Percentiles rank a stretch among this genome's conserved stretches.
Evolutionary conservation across 306 rosid genomes (phyloP).

Genomic region (Hippophae rhamnoides): DNA sequence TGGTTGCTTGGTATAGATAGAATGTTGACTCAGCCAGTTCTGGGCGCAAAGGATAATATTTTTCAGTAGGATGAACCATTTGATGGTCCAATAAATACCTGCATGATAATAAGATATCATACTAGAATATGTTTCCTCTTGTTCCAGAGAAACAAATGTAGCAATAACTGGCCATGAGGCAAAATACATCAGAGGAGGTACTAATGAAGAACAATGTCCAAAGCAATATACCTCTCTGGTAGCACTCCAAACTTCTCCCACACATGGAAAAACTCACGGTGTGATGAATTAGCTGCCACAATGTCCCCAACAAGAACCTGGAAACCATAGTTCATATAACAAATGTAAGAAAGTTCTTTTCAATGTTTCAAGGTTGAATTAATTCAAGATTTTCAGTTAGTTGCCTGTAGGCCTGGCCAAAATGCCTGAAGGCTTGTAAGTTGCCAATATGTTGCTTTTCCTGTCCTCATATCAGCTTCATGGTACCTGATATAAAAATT

Average conservation of each 20-base stretch:
- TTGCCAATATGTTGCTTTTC: slow-evolving; percentile 96
- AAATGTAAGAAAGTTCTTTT: slow-evolving; percentile 22
- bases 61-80: slow-evolving; percentile 94
- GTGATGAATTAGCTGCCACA: slow-evolving; percentile 86
- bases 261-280: slow-evolving; percentile 78
- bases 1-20: slow-evolving; percentile 93
- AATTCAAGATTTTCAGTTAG: slow-evolving; percentile 18
- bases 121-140: slow-evolving; percentile 8
- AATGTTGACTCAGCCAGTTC: slow-evolving; percentile 98
- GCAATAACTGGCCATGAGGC: slow-evolving; percentile 8
- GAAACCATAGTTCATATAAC: slow-evolving; percentile 15
- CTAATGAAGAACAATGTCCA: slow-evolving; percentile 1
- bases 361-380: slow-evolving; percentile 5
- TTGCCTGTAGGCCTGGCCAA: slow-evolving; percentile 98
- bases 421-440: slow-evolving; percentile 99
- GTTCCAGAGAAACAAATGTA: slow-evolving; percentile 11
- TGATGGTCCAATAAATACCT: slow-evolving; percentile 93
- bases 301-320: slow-evolving; percentile 95
- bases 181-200: slow-evolving; percentile 1
- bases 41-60: slow-evolving; percentile 91
- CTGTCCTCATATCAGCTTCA: slow-evolving; percentile 96
- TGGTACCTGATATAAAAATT: slow-evolving; percentile 59
- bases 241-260: slow-evolving; percentile 85
- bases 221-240: slow-evolving; percentile 72
- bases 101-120: slow-evolving; percentile 25